A percentile compares a stretch with the other conserved stretches of the same genome.
These are phyloP conservation scores for Parastagonospora nodorum DNA, from an alignment of 2,329 filamentous ascomycete species.

Conservation along the genomic window DNA sequence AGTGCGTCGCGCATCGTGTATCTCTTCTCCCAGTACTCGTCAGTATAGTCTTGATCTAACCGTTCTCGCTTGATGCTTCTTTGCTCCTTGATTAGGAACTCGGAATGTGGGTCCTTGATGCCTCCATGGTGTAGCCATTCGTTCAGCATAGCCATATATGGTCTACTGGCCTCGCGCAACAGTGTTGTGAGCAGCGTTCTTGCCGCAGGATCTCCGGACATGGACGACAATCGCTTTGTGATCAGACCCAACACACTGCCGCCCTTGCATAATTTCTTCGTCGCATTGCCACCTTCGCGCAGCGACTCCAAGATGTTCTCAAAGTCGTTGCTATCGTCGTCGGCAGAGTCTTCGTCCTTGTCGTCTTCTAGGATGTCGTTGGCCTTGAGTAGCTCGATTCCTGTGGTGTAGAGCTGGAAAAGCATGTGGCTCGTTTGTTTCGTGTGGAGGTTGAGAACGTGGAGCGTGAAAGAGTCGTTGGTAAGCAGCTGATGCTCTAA, in stretches of 20 bases:
- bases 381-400: conserved; percentile 76
- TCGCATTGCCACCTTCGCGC: conserved; percentile 81
- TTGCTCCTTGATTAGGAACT: conserved; percentile 94
- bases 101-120: conserved; percentile 90
- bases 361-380: conserved; percentile 87
- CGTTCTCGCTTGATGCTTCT: conserved; percentile 91
- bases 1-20: conserved; percentile 93
- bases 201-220: conserved; percentile 92
- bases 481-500: conserved; percentile 91
- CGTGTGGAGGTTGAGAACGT: conserved; percentile 89
- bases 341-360: conserved; percentile 65
- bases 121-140: conserved; percentile 97
- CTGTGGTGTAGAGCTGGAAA: conserved; percentile 84
- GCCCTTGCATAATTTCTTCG: conserved; percentile 95
- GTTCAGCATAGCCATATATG: conserved; percentile 98
- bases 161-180: conserved; percentile 83
- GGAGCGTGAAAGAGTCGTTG: conserved; percentile 86
- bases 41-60: conserved; percentile 94
- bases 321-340: conserved; percentile 80
- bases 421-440: conserved; percentile 91
- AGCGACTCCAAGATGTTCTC: conserved; percentile 93
- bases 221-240: conserved; percentile 80
- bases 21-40: conserved; percentile 98
- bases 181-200: conserved; percentile 79
- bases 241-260: conserved; percentile 89